Evolutionary conservation across 306 rosid species (phyloP).

Genomic region (Crotalaria pallida): DNA sequence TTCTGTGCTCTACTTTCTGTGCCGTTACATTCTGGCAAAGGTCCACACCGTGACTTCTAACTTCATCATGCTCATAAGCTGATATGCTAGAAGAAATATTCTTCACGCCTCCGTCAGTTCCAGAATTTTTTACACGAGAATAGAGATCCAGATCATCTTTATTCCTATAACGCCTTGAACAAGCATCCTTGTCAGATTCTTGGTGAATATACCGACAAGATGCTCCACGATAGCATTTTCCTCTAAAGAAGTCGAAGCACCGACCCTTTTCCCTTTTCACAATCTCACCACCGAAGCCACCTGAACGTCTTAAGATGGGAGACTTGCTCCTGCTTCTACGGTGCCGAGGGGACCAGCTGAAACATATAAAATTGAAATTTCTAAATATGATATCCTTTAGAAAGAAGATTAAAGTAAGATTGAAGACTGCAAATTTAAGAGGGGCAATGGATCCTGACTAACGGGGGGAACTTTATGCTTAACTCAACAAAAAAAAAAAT

Average conservation of each 20-base stretch:
- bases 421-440: neutral
- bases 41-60: conserved; percentile 39
- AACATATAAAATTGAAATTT: conserved; percentile 31
- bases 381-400: neutral
- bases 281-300: conserved; percentile 47
- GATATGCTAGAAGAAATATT: conserved; percentile 27
- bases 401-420: conserved; percentile 2
- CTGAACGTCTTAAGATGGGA: conserved; percentile 57
- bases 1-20: conserved; percentile 33
- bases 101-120: conserved; percentile 31
- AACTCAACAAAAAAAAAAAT: conserved; percentile 21
- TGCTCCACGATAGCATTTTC: conserved; percentile 80
- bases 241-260: conserved; percentile 69
- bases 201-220: conserved; percentile 72
- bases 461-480: conserved; percentile 2
- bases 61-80: conserved; percentile 34
- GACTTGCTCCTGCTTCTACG: conserved; percentile 89
- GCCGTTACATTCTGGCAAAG: conserved; percentile 29
- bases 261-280: conserved; percentile 55
- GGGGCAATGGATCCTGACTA: conserved; percentile 1
- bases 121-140: conserved; percentile 30
- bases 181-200: conserved; percentile 53
- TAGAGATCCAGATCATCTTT: conserved; percentile 44
- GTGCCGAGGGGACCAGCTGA: conserved; percentile 71
- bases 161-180: conserved; percentile 53